Base-by-base conservation (phyloP, 345 rosid genomes). In the sweet orange (Citrus sinensis) region DNA sequence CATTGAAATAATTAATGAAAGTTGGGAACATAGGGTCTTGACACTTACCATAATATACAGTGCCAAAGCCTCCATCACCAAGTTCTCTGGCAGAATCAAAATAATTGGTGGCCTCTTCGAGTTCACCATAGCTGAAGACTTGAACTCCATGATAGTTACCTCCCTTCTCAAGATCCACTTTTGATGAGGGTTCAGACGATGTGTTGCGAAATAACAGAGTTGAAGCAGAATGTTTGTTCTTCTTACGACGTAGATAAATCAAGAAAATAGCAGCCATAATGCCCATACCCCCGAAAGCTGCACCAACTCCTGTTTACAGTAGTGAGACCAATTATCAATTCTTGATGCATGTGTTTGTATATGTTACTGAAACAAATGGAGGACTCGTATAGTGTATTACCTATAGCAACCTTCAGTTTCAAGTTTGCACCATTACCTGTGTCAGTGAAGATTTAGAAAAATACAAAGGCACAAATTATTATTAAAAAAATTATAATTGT, bases 11-110 rank as follows among this genome's bases (percentile, higher is more conserved):
- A 69, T 17, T 27, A 37, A 56, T 19, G 14, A 46, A 46, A 46
- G 30, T n/a, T 10, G 7, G 24, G 1, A 17, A 30, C 32, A 19
- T 54, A 35, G 7, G 2, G 30, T 37, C 0, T 20, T n/a, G 29
- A 55, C 32, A 70, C 83, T 81, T 90, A 87, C 99, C 99, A 77
- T 86, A 80, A 34, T 91, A 95, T 13, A 95, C 99, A 30, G 93
- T 91, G 81, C 97, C 98, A 79, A 90, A 95, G 83, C 98, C 98
- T 69, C 99, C 99, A 79, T 91, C 97, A 35, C 99, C 99, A 39
- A 93, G 94, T 84, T 95, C 96, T 75, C 30, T 86, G 0, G 84
- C 63, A 6, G 92, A 85, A 81, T 92, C 97, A 74, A 95, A 95
- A 73, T 87, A 76, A 78, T 88, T 80, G 4, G 98, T 95, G 1